These are phyloP conservation scores for Saccharomyces hybrid DNA, from an alignment of 1,139 yeast genomes.

Conservation along the genomic window DNA sequence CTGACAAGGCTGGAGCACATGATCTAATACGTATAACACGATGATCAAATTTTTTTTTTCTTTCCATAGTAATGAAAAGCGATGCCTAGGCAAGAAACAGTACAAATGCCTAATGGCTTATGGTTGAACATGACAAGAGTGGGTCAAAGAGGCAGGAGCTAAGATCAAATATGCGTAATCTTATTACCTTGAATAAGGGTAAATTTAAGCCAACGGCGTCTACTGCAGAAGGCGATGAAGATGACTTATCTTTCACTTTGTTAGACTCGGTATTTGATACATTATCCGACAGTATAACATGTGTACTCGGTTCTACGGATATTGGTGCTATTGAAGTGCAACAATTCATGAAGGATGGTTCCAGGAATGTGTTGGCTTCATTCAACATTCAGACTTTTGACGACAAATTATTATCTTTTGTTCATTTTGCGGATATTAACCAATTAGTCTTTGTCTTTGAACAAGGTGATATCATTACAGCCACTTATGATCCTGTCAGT, in stretches of 20 bases:
- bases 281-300: conserved; percentile 63
- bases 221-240: conserved; percentile 47
- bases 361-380: conserved; percentile 45
- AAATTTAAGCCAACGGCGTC: conserved; percentile 40
- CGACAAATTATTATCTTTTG: conserved; percentile 42
- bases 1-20: neutral
- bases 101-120: neutral
- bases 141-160: neutral
- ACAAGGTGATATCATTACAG: conserved; percentile 63
- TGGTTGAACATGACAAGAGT: neutral
- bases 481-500: conserved; percentile 46
- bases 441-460: conserved; percentile 56
- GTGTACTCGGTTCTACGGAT: conserved; percentile 56
- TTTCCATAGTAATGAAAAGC: neutral
- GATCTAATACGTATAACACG: neutral
- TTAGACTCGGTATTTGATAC: conserved; percentile 62
- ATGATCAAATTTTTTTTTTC: conserved; percentile 6
- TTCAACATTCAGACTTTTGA: conserved; percentile 40
- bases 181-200: conserved; percentile 54
- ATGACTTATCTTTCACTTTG: conserved; percentile 16
- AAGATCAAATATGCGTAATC: conserved; percentile 43
- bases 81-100: conserved; percentile 5
- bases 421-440: conserved; percentile 56
- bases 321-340: conserved; percentile 52
- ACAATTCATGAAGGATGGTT: conserved; percentile 55